These are phyloP conservation scores for Russula olivacea DNA, from an alignment of 768 basidiomycete genomes.

Conservation along the genomic window DNA sequence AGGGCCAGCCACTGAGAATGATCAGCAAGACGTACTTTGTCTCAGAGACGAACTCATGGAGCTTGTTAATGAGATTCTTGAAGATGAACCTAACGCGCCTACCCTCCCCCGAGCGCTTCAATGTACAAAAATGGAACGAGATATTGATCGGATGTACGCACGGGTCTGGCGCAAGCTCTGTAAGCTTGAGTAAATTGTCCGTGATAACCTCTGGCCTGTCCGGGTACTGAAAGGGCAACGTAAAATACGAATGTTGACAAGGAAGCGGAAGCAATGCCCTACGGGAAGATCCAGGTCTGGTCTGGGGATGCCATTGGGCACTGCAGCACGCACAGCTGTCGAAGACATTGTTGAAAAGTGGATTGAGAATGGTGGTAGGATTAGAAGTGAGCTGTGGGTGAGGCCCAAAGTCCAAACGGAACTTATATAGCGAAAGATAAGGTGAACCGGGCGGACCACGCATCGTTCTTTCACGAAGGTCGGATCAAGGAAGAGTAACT, in stretches of 20 bases:
- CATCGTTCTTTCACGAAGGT: background rate
- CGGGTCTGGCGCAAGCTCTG: slow-evolving; percentile 37
- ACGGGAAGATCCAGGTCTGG: slow-evolving; percentile 41
- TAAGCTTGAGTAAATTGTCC: slow-evolving; percentile 39
- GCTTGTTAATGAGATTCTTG: slow-evolving; percentile 51
- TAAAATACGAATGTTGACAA: background rate
- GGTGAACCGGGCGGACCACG: slow-evolving; percentile 1
- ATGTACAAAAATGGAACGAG: slow-evolving; percentile 17
- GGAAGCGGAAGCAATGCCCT: slow-evolving; percentile 11
- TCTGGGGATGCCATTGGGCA: slow-evolving; percentile 37
- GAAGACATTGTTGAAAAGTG: slow-evolving; percentile 4
- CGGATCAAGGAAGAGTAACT: background rate
- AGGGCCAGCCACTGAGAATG: background rate
- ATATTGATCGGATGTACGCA: slow-evolving; percentile 26
- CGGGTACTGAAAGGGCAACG: slow-evolving; percentile 35
- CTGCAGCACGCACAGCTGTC: background rate
- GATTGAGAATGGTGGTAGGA: too few species aligned
- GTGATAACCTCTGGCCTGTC: slow-evolving; percentile 47
- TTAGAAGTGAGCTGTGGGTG: background rate
- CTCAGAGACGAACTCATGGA: slow-evolving; percentile 72
- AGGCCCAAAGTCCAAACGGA: background rate
- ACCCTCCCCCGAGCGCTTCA: slow-evolving; percentile 2
- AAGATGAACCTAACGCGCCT: slow-evolving; percentile 46
- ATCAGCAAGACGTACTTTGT: slow-evolving; percentile 41
- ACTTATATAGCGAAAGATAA: background rate